phyloP scores from a whole-genome alignment of 2,329 filamentous ascomycete genomes.

The Chrysoporthe cubensis region DNA sequence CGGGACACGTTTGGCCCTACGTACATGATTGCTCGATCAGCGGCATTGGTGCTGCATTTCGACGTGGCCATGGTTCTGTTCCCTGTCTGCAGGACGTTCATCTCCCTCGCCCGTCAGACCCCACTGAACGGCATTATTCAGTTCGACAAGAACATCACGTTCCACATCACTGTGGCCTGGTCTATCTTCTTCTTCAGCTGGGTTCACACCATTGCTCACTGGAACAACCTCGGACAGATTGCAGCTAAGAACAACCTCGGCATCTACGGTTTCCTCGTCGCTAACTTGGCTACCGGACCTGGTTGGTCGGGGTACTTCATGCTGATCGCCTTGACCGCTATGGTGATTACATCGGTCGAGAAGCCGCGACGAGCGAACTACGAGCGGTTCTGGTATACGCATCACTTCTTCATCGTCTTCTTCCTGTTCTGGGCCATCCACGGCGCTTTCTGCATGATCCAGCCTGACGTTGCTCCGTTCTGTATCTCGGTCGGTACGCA shows the following conservation, averaged over 20 bases:
- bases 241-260: slow-evolving; percentile 76
- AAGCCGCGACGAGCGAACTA: slow-evolving; percentile 80
- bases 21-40: slow-evolving; percentile 75
- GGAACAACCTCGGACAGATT: slow-evolving; percentile 83
- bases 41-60: slow-evolving; percentile 78
- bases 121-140: slow-evolving; percentile 85
- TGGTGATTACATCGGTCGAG: slow-evolving; percentile 77
- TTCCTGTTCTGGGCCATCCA: slow-evolving; percentile 92
- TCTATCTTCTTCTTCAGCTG: slow-evolving; percentile 88
- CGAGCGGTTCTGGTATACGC: slow-evolving; percentile 89
- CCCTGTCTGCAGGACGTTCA: slow-evolving; percentile 82
- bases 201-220: slow-evolving; percentile 84
- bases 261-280: slow-evolving; percentile 75
- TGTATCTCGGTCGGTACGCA: slow-evolving; percentile 69
- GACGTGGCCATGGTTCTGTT: slow-evolving; percentile 80
- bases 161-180: slow-evolving; percentile 84
- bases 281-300: slow-evolving; percentile 78
- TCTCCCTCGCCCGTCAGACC: slow-evolving; percentile 79
- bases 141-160: slow-evolving; percentile 88
- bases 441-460: slow-evolving; percentile 89
- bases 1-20: slow-evolving; percentile 74
- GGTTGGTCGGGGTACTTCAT: slow-evolving; percentile 89
- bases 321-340: slow-evolving; percentile 76
- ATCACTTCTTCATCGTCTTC: slow-evolving; percentile 86
- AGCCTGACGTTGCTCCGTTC: slow-evolving; percentile 79